Evolutionary conservation across 306 rosid species (phyloP).

Genomic region (Cajanus cajan): DNA sequence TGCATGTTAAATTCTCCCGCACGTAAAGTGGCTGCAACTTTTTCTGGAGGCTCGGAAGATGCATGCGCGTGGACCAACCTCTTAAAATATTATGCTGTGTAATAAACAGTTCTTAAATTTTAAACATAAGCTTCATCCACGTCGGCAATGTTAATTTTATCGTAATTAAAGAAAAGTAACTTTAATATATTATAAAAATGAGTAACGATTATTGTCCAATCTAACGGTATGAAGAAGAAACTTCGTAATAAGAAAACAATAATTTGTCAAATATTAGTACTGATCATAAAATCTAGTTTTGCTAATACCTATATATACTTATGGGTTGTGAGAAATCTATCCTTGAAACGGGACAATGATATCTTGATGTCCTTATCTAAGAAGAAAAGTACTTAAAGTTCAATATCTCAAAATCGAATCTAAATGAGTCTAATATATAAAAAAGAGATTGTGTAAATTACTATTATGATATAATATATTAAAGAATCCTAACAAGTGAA

Average conservation of each 20-base stretch:
- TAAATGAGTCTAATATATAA: neutral
- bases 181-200: neutral
- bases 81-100: neutral
- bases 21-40: conserved; percentile 34
- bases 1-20: conserved; percentile 27
- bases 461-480: too few relatives aligned
- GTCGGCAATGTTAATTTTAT: neutral
- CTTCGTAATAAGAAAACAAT: neutral
- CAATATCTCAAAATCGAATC: neutral
- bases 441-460: neutral
- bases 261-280: neutral
- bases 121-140: neutral
- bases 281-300: neutral
- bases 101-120: neutral
- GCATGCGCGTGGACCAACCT: conserved; percentile 33
- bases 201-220: neutral
- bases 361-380: neutral
- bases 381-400: neutral
- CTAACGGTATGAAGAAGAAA: neutral
- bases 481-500: too few relatives aligned
- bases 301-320: neutral
- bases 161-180: neutral
- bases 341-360: neutral
- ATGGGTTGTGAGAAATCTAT: neutral
- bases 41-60: conserved; percentile 3